Percentiles rank a stretch among this genome's conserved stretches.
Evolutionary conservation across 2,329 filamentous ascomycete species (phyloP).

Genomic region (Biscogniauxia mediterranea): DNA sequence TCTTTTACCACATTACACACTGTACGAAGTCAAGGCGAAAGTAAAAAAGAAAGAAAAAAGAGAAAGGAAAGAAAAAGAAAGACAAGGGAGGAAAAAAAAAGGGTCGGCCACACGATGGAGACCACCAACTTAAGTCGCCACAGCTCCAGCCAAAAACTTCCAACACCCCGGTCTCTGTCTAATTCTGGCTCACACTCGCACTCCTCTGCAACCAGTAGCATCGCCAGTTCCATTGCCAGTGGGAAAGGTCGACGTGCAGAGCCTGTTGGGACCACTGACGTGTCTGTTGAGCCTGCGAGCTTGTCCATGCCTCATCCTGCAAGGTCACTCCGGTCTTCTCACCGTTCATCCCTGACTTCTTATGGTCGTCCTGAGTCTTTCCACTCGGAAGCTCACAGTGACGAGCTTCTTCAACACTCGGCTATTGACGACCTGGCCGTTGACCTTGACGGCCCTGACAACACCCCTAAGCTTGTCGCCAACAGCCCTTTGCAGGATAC

Average conservation of each 20-base stretch:
- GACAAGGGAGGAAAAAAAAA: background rate
- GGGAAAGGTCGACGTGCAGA: slow-evolving; percentile 61
- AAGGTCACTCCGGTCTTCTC: slow-evolving; percentile 39
- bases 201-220: slow-evolving; percentile 29
- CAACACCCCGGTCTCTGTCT: slow-evolving; percentile 23
- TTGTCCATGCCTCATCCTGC: slow-evolving; percentile 62
- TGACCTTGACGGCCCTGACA: slow-evolving; percentile 47
- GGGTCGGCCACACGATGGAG: slow-evolving; percentile 15
- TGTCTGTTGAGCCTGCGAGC: slow-evolving; percentile 57
- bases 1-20: background rate
- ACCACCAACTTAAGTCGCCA: slow-evolving; percentile 17
- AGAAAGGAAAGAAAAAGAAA: background rate
- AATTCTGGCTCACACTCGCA: slow-evolving; percentile 43
- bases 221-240: slow-evolving; percentile 34
- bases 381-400: slow-evolving; percentile 40
- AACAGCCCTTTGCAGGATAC: slow-evolving; percentile 26
- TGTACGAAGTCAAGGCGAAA: background rate
- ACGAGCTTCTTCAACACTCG: slow-evolving; percentile 34
- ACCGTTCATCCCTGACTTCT: slow-evolving; percentile 41
- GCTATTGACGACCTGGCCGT: slow-evolving; percentile 40
- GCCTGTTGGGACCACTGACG: slow-evolving; percentile 53
- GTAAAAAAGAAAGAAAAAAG: background rate
- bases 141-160: slow-evolving; percentile 20
- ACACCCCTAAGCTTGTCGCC: slow-evolving; percentile 46
- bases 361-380: slow-evolving; percentile 44